Base-by-base conservation (phyloP, 2,329 filamentous ascomycete species). In the Venturia nashicola region DNA sequence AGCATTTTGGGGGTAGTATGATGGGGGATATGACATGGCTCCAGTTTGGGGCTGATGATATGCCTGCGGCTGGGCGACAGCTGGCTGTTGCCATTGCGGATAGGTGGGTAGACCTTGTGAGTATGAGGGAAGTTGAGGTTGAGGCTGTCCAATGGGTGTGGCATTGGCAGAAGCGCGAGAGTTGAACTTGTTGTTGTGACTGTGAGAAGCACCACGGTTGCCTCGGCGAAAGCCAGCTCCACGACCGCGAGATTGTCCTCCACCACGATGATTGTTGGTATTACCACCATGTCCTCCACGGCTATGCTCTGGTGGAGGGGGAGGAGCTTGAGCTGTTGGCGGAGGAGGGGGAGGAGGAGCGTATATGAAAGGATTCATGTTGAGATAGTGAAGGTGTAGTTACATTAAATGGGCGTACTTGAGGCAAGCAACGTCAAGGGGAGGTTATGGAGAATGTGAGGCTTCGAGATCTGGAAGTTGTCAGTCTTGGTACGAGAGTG, bases 301-400 rank as follows among this genome's bases (percentile, higher is more conserved):
- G 32, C n/a, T 16, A 40, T 55, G 61, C n/a, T 14, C 32, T 34
- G 32, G 39, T 60, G 61, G 61, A 44, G 39, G 39, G 23, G 36
- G 46, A 63, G 44, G 51, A 20, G 44, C 34, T 40, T 36, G 32
- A 63, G 57, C 27, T 27, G 34, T 36, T 46, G 72, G 71, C 27
- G 74, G 73, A 60, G 74, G 74, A 46, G 79, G 78, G 46, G 79
- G 79, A 40, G 78, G 78, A 51, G 78, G 78, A n/a, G 78, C 78
- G 61, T 80, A 80, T 20, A 73, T 75, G 74, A 80, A 70, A 65
- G 70, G 69, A 69, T 44, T 63, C 54, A 54, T 60, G 39, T 48
- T 60, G 57, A 59, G 20, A 60, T 34, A 60, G 39, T 42, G 27
- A 46, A 43, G 43, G 59, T 61, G 59, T 61, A 46, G 43, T 43